phyloP scores from a whole-genome alignment of 352 stramenopile genomes.

The Globisporangium okanoganense region DNA sequence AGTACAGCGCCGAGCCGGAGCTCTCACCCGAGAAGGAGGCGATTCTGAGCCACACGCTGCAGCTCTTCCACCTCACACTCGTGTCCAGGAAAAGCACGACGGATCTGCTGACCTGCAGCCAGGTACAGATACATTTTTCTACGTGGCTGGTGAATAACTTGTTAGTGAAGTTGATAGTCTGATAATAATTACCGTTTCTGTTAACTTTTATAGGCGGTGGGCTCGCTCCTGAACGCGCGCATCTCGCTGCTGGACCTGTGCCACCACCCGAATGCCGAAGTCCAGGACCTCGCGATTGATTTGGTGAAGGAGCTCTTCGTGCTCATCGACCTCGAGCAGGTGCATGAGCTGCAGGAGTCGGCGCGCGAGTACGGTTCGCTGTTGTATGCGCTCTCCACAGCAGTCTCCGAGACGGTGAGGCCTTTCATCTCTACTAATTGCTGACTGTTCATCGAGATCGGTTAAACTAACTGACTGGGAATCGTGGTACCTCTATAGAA shows the following conservation, averaged over 20 bases:
- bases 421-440: neutral
- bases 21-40: slow-evolving; percentile 22
- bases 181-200: neutral
- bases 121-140: slow-evolving; percentile 13
- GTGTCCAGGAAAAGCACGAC: slow-evolving; percentile 47
- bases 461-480: neutral
- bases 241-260: slow-evolving; percentile 68
- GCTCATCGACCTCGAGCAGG: slow-evolving; percentile 65
- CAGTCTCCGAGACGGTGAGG: slow-evolving; percentile 28
- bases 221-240: slow-evolving; percentile 57
- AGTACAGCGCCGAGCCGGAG: slow-evolving; percentile 34
- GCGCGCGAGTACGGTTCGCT: slow-evolving; percentile 73
- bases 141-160: neutral
- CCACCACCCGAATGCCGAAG: slow-evolving; percentile 33
- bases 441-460: neutral
- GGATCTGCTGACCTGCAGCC: slow-evolving; percentile 48
- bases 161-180: no score
- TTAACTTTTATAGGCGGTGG: slow-evolving; percentile 30
- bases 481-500: neutral
- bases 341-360: slow-evolving; percentile 76
- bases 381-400: slow-evolving; percentile 57
- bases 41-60: slow-evolving; percentile 47
- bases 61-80: slow-evolving; percentile 65
- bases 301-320: slow-evolving; percentile 77
- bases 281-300: slow-evolving; percentile 61